Percentiles rank a stretch among this genome's conserved stretches.
phyloP scores from a whole-genome alignment of 352 stramenopile genomes.

The Sclerospora graminicola region DNA sequence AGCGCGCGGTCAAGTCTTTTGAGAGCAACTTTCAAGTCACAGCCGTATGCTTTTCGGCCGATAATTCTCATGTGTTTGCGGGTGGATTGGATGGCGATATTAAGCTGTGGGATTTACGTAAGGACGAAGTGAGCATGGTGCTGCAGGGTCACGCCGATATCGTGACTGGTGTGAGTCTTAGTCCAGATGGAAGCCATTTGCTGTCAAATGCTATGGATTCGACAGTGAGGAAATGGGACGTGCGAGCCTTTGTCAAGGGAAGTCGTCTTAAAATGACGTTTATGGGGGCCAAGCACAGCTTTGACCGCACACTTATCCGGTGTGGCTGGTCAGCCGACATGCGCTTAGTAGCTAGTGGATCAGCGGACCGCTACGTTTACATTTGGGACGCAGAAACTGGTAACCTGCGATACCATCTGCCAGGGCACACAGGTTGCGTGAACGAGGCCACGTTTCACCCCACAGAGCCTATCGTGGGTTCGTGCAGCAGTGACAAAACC shows the following conservation, averaged over 20 bases:
- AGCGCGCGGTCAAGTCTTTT: constrained; percentile 71
- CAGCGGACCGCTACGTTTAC: constrained; percentile 89
- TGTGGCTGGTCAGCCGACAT: constrained; percentile 87
- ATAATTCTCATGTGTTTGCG: constrained; percentile 83
- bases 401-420: constrained; percentile 88
- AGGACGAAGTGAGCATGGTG: constrained; percentile 66
- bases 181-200: constrained; percentile 88
- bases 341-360: constrained; percentile 81
- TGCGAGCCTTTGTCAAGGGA: constrained; percentile 81
- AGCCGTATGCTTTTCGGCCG: constrained; percentile 79
- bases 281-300: constrained; percentile 85
- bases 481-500: constrained; percentile 79
- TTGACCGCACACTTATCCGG: constrained; percentile 90
- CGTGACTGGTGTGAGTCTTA: constrained; percentile 90
- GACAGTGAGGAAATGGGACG: constrained; percentile 88
- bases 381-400: constrained; percentile 90
- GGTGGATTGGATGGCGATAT: constrained; percentile 92
- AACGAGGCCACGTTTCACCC: constrained; percentile 91
- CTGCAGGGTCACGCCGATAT: constrained; percentile 90
- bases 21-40: constrained; percentile 87
- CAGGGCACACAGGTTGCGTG: constrained; percentile 90
- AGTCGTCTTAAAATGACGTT: constrained; percentile 49
- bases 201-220: constrained; percentile 94
- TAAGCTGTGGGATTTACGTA: constrained; percentile 89
- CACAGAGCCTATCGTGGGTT: constrained; percentile 74